Conservation (phyloP, 78 protist species). For the Cavenderia fasciculata region DNA sequence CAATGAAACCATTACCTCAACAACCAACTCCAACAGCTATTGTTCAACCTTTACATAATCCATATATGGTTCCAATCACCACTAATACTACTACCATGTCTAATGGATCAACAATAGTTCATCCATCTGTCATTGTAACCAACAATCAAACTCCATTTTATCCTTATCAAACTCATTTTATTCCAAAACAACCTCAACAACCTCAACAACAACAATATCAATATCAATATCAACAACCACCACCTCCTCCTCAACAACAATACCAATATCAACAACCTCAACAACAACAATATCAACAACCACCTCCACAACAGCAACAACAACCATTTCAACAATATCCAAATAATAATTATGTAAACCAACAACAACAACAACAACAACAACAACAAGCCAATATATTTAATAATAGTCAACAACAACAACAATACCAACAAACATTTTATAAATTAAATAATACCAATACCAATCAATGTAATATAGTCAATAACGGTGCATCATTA, state of each 20-base stretch:
- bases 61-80: neutral
- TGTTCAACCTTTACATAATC: neutral
- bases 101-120: neutral
- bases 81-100: neutral
- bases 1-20: neutral
- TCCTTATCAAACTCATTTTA: too few relatives aligned
- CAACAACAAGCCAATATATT: too few relatives aligned
- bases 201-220: neutral
- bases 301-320: neutral
- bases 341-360: too few relatives aligned
- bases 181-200: neutral
- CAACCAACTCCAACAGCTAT: neutral
- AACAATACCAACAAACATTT: too few relatives aligned
- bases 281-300: constrained; percentile 5
- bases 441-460: too few relatives aligned
- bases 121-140: too few relatives aligned
- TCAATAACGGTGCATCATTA: neutral
- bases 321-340: too few relatives aligned
- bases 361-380: too few relatives aligned
- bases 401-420: too few relatives aligned
- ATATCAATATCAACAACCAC: neutral
- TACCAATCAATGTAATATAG: too few relatives aligned
- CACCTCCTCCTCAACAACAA: neutral
- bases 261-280: neutral
- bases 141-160: too few relatives aligned